Percentiles rank a stretch among this genome's conserved stretches.
Conservation (phyloP, 139 green algal species). For the Micractinium sp. region DNA sequence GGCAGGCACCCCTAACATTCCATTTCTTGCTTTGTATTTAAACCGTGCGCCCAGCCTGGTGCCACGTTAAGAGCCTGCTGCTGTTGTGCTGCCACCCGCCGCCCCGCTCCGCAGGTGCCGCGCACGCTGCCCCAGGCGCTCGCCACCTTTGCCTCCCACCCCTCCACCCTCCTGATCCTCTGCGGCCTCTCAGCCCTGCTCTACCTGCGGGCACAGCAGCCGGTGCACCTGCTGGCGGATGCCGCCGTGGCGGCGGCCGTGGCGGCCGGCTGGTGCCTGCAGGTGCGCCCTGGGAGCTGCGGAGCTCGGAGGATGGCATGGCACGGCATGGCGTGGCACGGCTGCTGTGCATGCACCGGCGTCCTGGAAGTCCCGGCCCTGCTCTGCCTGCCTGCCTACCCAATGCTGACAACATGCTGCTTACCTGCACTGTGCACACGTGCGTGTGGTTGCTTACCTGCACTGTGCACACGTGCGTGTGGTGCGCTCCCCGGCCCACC, state of each 20-base stretch:
- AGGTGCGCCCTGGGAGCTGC: background rate
- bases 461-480: background rate
- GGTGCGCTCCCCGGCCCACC: background rate
- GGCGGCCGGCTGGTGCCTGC: constrained; percentile 1
- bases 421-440: background rate
- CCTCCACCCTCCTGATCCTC: constrained; percentile 8
- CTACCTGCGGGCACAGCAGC: background rate
- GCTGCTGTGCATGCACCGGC: too few species aligned
- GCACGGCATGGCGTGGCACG: background rate
- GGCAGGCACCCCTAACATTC: background rate
- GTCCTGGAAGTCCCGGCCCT: background rate
- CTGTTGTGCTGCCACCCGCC: background rate
- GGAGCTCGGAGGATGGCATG: background rate
- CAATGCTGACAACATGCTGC: background rate
- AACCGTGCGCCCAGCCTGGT: background rate
- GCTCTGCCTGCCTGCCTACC: background rate
- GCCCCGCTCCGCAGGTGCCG: background rate
- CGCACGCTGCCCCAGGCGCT: background rate
- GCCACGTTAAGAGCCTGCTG: too few species aligned
- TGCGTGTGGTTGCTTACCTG: background rate
- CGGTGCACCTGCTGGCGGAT: background rate
- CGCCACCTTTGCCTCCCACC: constrained; percentile 8
- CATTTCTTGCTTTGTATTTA: background rate
- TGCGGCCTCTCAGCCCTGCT: background rate
- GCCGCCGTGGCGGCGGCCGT: background rate